Base-by-base conservation (phyloP, 2,329 filamentous ascomycete species). In the Venturia oleaginea region DNA sequence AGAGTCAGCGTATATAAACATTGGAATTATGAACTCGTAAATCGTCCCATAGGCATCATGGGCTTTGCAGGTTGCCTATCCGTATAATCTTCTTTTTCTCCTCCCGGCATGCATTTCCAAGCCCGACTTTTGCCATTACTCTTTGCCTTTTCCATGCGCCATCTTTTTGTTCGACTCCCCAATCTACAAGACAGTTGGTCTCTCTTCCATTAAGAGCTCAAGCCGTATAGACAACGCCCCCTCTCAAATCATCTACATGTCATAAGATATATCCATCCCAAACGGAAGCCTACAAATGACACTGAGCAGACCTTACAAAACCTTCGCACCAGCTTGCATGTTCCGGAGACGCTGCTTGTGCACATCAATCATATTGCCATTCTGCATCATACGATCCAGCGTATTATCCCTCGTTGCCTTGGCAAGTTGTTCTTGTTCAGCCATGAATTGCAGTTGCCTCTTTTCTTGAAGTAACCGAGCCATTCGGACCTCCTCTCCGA, bases 331-430 rank as follows among this genome's bases (percentile, higher is more conserved):
- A 40, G 34, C 34, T 46, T 96, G 92, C 86, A 97, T 89, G 73
- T 82, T 86, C 67, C 89, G 82, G 83, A 97, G 83, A 0, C 88
- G 90, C 67, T 92, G 88, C 24, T 88, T 83, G 73, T 97, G 92
- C 27, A 87, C 82, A 57, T 90, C 88, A 62, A 89, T 79, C 79
- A 96, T 83, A 67, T 89, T 86, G 63, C 90, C 82, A 89, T 95
- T 94, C 68, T 85, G 82, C 73, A 65, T 66, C 43, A 32, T 43
- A 37, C 30, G 32, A 38, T 59, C 54, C 24, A 66, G 57, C 38
- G 15, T 43, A 8, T 88, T 85, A 68, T 91, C 88, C 70, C 91
- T 86, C 43, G 81, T 81, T 61, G 83, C 83, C 17, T 90, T 85
- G 60, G 83, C 84, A 51, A 79, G 76, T 64, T 81, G 80, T 69